These are phyloP conservation scores for Nissolia schottii DNA, from an alignment of 306 rosid species.

Conservation along the genomic window DNA sequence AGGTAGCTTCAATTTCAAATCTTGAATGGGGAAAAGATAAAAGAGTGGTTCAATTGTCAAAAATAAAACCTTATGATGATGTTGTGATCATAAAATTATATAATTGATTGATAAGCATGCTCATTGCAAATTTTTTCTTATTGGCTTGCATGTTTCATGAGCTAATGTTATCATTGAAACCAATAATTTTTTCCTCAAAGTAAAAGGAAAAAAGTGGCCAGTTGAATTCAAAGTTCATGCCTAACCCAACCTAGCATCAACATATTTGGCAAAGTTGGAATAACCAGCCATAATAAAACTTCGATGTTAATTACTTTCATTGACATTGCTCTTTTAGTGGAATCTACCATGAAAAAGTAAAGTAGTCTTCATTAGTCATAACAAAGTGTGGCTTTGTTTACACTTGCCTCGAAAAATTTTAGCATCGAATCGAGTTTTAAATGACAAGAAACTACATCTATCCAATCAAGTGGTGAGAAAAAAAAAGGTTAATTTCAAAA, in stretches of 20 bases:
- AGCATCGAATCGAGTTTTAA: too few species aligned
- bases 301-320: background rate
- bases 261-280: background rate
- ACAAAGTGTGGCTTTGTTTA: too few species aligned
- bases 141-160: background rate
- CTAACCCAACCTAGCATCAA: background rate
- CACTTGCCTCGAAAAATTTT: too few species aligned
- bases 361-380: background rate
- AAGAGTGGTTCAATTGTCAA: background rate
- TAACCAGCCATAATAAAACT: background rate
- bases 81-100: background rate
- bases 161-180: background rate
- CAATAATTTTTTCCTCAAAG: background rate
- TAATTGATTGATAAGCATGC: slow-evolving; percentile 9
- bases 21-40: background rate
- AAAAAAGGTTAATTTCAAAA: background rate
- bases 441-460: background rate
- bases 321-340: background rate
- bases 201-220: background rate
- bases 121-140: background rate
- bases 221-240: slow-evolving; percentile 7
- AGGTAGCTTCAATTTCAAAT: background rate
- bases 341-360: background rate
- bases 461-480: background rate
- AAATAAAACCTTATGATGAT: background rate